Conservation (phyloP, 768 basidiomycete species). For the Collybia sp. region DNA sequence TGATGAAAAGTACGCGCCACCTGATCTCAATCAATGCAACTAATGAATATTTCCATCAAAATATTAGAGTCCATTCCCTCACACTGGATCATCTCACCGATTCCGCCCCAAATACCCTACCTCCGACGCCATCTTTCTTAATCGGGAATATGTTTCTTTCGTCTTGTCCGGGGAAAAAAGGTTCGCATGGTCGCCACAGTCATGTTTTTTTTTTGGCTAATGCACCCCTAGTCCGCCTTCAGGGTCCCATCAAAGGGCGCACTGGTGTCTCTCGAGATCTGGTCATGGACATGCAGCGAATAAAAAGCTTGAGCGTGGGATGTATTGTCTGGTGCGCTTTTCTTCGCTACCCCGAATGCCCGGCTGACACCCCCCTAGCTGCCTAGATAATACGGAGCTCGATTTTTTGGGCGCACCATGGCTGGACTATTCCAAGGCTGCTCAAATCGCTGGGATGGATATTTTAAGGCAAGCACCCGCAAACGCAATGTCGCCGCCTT, state of each 20-base stretch:
- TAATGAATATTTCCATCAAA: too few relatives aligned
- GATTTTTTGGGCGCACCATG: conserved; percentile 84
- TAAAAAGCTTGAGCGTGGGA: conserved; percentile 67
- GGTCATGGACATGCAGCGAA: conserved; percentile 67
- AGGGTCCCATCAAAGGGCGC: conserved; percentile 74
- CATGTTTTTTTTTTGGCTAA: not conserved
- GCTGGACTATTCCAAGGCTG: conserved; percentile 65
- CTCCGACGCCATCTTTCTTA: conserved; percentile 14
- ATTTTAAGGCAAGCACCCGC: conserved; percentile 60
- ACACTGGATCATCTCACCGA: not conserved
- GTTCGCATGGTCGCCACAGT: conserved; percentile 24
- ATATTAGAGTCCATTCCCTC: conserved; percentile 6
- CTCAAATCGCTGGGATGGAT: conserved; percentile 65
- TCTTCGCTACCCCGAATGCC: not conserved
- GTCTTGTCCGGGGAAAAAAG: conserved; percentile 95
- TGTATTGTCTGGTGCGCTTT: conserved; percentile 75
- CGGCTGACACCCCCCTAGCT: conserved; percentile 37
- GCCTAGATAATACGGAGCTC: conserved; percentile 83
- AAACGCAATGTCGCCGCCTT: too few relatives aligned
- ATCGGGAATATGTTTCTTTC: conserved; percentile 88
- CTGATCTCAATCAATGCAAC: too few relatives aligned
- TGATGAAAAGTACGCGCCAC: too few relatives aligned
- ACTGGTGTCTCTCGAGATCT: conserved; percentile 82
- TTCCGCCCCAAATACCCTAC: conserved; percentile 2
- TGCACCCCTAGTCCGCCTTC: conserved; percentile 50